Percentiles rank a stretch among this genome's conserved stretches.
Evolutionary conservation across 2,329 filamentous ascomycete genomes (phyloP).

Genomic region (Fonsecaea nubica): DNA sequence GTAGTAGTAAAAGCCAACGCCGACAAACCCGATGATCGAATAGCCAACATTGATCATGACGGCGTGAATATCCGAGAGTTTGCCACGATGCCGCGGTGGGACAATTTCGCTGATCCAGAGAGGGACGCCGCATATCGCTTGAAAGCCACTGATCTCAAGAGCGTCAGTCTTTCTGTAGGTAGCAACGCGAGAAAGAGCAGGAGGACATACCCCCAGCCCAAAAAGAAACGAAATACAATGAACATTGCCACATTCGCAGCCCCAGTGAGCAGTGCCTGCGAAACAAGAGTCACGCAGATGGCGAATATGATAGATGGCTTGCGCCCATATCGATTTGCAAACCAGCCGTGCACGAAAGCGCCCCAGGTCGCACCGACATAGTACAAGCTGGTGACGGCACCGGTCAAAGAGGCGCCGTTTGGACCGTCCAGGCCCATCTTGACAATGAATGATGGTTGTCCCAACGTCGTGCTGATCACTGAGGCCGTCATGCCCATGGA

Average conservation of each 20-base stretch:
- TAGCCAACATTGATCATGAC: slow-evolving; percentile 56
- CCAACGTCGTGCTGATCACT: slow-evolving; percentile 29
- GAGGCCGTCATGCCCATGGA: slow-evolving; percentile 34
- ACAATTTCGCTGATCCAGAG: slow-evolving; percentile 78
- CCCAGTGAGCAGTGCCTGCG: slow-evolving; percentile 12
- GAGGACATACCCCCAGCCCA: slow-evolving; percentile 23
- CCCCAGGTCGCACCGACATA: slow-evolving; percentile 23
- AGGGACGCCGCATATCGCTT: slow-evolving; percentile 9
- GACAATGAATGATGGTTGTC: slow-evolving; percentile 54
- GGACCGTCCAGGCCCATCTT: slow-evolving; percentile 29
- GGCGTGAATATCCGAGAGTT: slow-evolving; percentile 41
- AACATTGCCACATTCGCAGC: slow-evolving; percentile 21
- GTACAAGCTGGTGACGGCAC: slow-evolving; percentile 10
- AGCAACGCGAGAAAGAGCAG: background rate
- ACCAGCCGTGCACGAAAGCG: background rate
- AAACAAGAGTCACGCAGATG: background rate
- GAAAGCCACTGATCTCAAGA: slow-evolving; percentile 2
- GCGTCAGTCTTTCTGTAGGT: background rate
- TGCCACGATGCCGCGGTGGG: slow-evolving; percentile 58
- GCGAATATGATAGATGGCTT: slow-evolving; percentile 5
- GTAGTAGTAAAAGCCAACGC: slow-evolving; percentile 23
- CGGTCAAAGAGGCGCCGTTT: slow-evolving; percentile 5
- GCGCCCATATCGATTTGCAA: slow-evolving; percentile 12
- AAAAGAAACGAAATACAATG: slow-evolving; percentile 27
- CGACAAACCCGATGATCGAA: slow-evolving; percentile 53